phyloP scores from a whole-genome alignment of 1,284 basidiomycete genomes.

The Flammula alnicola region DNA sequence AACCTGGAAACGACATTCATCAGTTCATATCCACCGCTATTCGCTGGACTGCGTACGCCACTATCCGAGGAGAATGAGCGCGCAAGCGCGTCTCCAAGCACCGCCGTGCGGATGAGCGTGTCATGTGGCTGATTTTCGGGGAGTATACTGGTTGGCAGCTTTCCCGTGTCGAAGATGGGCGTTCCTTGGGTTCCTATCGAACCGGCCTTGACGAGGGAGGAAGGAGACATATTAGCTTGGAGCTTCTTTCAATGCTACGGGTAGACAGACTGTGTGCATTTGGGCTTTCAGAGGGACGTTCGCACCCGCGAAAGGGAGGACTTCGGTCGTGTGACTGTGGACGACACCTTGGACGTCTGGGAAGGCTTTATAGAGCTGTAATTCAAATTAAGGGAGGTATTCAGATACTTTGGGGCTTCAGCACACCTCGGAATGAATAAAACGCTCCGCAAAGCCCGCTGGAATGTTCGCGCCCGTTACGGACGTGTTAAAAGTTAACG shows the following conservation, averaged over 20 bases:
- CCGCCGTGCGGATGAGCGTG: conserved; percentile 21
- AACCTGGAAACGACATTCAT: conserved; percentile 3
- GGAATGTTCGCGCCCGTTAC: conserved; percentile 19
- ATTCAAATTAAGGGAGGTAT: background rate
- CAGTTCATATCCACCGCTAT: background rate
- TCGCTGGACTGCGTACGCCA: conserved; percentile 1
- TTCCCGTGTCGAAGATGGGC: conserved; percentile 22
- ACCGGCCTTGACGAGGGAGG: conserved; percentile 16
- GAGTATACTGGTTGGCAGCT: conserved; percentile 18
- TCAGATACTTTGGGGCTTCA: no score
- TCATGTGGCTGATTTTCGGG: conserved; percentile 22
- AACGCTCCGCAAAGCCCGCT: conserved; percentile 23
- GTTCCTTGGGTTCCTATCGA: conserved; percentile 21
- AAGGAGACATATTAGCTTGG: background rate
- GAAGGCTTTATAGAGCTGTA: conserved; percentile 24
- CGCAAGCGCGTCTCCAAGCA: conserved; percentile 23
- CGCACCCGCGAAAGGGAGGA: conserved; percentile 21
- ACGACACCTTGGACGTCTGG: conserved; percentile 21
- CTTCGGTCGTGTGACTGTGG: conserved; percentile 24
- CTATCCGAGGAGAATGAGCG: conserved; percentile 15
- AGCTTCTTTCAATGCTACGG: background rate
- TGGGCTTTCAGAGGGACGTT: conserved; percentile 22
- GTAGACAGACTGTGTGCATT: conserved; percentile 21
- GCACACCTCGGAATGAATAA: conserved; percentile 23
- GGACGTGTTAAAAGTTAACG: conserved; percentile 22